Evolutionary conservation across 768 basidiomycete genomes (phyloP).

Genomic region (Vararia minispora): DNA sequence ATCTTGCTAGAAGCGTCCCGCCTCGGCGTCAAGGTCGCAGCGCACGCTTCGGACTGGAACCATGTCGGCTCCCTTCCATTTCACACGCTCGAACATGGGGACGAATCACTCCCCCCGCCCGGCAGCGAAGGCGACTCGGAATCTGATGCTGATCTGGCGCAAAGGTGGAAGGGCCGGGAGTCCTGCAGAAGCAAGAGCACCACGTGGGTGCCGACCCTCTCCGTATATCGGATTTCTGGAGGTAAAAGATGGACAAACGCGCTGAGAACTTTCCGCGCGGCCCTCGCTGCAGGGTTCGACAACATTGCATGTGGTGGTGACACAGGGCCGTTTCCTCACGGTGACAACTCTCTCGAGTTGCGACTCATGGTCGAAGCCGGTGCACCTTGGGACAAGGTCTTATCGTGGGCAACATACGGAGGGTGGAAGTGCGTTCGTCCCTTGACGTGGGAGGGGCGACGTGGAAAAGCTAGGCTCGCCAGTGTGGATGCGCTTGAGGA

Average conservation of each 20-base stretch:
- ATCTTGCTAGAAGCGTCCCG: slow-evolving; percentile 43
- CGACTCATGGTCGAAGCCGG: slow-evolving; percentile 47
- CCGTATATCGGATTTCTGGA: slow-evolving; percentile 30
- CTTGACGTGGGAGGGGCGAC: slow-evolving; percentile 31
- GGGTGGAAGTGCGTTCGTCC: slow-evolving; percentile 47
- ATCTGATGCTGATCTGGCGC: slow-evolving; percentile 7
- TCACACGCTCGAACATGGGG: slow-evolving; percentile 14
- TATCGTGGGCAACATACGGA: slow-evolving; percentile 48
- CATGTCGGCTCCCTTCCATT: slow-evolving; percentile 25
- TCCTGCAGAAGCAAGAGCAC: slow-evolving; percentile 19
- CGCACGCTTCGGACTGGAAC: slow-evolving; percentile 32
- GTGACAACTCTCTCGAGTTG: slow-evolving; percentile 50
- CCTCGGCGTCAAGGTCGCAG: slow-evolving; percentile 45
- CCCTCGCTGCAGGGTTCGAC: slow-evolving; percentile 30
- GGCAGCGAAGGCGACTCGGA: slow-evolving; percentile 23
- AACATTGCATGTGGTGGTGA: slow-evolving; percentile 54
- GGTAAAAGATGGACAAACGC: slow-evolving; percentile 27
- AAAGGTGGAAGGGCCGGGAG: neutral
- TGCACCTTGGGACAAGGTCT: slow-evolving; percentile 37
- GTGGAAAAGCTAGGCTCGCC: slow-evolving; percentile 18
- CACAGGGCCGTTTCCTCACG: slow-evolving; percentile 54
- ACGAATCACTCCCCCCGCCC: slow-evolving; percentile 55
- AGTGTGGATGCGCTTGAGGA: slow-evolving; percentile 18
- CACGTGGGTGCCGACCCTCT: slow-evolving; percentile 50
- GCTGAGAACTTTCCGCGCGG: slow-evolving; percentile 31